Percentiles rank a stretch among this genome's conserved stretches.
Conservation (phyloP, 306 rosid species). For the Hippophae tibetana region DNA sequence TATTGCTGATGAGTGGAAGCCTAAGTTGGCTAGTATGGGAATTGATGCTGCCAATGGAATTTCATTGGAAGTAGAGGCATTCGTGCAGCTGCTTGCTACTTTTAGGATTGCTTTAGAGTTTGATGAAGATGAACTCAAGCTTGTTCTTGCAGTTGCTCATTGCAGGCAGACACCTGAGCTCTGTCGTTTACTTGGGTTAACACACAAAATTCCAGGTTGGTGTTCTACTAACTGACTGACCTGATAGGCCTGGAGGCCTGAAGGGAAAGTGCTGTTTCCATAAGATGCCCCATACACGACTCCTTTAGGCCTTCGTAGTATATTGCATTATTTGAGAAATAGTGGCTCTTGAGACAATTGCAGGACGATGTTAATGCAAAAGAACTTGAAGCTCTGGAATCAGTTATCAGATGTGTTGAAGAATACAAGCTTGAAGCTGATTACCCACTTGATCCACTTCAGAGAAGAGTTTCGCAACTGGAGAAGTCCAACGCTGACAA, state of each 20-base stretch:
- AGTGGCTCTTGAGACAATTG: not conserved
- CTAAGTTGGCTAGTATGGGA: conserved; percentile 56
- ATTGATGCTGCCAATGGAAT: conserved; percentile 80
- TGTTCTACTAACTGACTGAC: conserved; percentile 58
- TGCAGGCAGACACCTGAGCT: conserved; percentile 79
- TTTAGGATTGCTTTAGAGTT: conserved; percentile 79
- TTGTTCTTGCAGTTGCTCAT: conserved; percentile 73
- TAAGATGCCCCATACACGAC: conserved; percentile 30
- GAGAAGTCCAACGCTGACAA: conserved; percentile 49
- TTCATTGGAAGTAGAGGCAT: conserved; percentile 87
- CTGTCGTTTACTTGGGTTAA: conserved; percentile 77
- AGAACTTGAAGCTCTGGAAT: conserved; percentile 53
- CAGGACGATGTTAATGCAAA: conserved; percentile 45
- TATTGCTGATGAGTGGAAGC: conserved; percentile 87
- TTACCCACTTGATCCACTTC: conserved; percentile 74
- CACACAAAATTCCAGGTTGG: conserved; percentile 91
- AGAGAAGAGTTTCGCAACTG: conserved; percentile 59
- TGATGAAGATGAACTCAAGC: conserved; percentile 79
- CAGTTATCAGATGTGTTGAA: conserved; percentile 44
- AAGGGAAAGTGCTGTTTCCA: conserved; percentile 31
- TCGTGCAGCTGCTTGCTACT: conserved; percentile 67
- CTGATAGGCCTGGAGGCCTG: conserved; percentile 43
- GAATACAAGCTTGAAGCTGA: conserved; percentile 62
- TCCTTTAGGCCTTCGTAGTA: conserved; percentile 22
- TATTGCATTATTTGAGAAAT: conserved; percentile 14